Conservation (phyloP, 202 grass and related monocot species). For the Dendrocalamus latiflorus region DNA sequence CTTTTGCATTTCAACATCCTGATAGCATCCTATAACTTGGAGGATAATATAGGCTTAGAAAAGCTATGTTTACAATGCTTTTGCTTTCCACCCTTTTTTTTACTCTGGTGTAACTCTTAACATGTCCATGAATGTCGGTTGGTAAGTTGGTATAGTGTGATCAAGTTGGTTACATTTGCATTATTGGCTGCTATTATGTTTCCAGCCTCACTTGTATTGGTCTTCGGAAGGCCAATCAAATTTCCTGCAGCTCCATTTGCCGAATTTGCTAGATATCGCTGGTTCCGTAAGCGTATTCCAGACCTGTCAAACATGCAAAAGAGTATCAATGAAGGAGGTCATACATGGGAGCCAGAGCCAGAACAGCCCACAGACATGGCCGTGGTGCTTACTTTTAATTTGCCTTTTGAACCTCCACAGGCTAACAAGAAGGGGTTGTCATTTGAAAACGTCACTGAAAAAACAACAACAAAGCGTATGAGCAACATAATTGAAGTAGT, state of each 20-base stretch:
- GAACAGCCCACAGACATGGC: neutral
- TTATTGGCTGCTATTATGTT: neutral
- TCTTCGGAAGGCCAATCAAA: neutral
- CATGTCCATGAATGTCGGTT: no score
- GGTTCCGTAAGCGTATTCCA: slow-evolving; percentile 70
- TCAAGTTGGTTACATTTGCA: no score
- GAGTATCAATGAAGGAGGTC: neutral
- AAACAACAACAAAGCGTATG: slow-evolving; percentile 20
- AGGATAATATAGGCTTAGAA: no score
- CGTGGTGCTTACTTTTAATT: slow-evolving; percentile 50
- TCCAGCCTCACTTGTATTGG: neutral
- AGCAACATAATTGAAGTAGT: neutral
- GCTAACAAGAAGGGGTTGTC: slow-evolving; percentile 78
- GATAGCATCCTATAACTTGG: no score
- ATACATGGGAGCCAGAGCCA: neutral
- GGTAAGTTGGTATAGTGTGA: no score
- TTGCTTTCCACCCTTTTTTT: no score
- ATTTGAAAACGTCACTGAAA: slow-evolving; percentile 64
- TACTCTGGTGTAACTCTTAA: no score
- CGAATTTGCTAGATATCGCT: slow-evolving; percentile 47
- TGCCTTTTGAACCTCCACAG: slow-evolving; percentile 83
- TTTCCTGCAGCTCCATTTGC: slow-evolving; percentile 35
- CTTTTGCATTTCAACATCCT: no score
- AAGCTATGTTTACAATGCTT: no score
- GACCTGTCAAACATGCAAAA: slow-evolving; percentile 45